phyloP scores from a whole-genome alignment of 495 filamentous ascomycete genomes.

The Aspergillus diversus region DNA sequence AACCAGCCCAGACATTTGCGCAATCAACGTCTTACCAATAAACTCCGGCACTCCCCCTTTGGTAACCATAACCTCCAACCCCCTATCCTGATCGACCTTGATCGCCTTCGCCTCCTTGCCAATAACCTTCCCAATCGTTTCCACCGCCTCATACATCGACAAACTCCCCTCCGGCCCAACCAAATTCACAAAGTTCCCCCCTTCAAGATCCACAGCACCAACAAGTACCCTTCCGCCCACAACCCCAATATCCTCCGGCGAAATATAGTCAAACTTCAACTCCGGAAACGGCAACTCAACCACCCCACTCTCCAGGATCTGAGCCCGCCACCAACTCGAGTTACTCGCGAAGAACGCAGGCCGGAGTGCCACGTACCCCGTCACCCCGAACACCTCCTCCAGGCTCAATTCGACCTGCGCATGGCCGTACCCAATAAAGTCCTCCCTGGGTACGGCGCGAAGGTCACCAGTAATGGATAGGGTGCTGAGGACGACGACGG shows the following conservation, averaged over 20 bases:
- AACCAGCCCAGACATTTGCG: not conserved
- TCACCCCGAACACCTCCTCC: constrained; percentile 30
- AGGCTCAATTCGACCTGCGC: constrained; percentile 37
- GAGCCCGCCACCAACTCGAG: constrained; percentile 19
- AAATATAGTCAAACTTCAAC: constrained; percentile 30
- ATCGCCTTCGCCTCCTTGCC: constrained; percentile 30
- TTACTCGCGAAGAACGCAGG: constrained; percentile 35
- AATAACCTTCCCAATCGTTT: constrained; percentile 23
- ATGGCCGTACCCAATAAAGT: constrained; percentile 32
- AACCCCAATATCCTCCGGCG: constrained; percentile 35
- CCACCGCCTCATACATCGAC: constrained; percentile 20
- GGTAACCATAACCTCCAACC: constrained; percentile 13
- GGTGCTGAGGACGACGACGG: constrained; percentile 38
- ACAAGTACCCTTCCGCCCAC: constrained; percentile 33
- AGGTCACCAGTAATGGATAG: constrained; percentile 26
- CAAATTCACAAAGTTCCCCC: constrained; percentile 24
- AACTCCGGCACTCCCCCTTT: constrained; percentile 22
- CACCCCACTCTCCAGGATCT: constrained; percentile 23
- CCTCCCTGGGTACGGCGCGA: constrained; percentile 9
- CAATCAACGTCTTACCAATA: constrained; percentile 17
- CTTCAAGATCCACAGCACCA: constrained; percentile 15
- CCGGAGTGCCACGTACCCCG: constrained; percentile 31
- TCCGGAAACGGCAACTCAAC: constrained; percentile 26
- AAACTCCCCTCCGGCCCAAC: constrained; percentile 28
- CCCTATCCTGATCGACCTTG: constrained; percentile 24